A percentile compares a stretch with the other conserved stretches of the same genome.
phyloP scores from a whole-genome alignment of 768 basidiomycete genomes.

The Phanerochaete sordida region DNA sequence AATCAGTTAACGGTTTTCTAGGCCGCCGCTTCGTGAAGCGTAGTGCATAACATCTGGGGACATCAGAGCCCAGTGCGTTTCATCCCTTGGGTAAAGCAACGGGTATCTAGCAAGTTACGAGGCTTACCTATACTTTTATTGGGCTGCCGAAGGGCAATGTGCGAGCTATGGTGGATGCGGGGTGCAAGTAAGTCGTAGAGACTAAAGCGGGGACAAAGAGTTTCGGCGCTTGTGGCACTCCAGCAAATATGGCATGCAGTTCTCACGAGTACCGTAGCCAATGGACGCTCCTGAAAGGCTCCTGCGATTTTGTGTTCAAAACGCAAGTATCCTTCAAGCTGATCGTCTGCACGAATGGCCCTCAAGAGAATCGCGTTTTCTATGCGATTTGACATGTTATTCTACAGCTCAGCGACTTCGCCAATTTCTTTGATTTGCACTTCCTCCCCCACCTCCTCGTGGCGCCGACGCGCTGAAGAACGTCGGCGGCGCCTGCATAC shows the following conservation, averaged over 20 bases:
- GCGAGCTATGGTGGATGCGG: not conserved
- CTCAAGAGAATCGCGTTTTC: no score
- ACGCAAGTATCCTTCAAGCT: no score
- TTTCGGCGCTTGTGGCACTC: not conserved
- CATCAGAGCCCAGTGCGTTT: constrained; percentile 68
- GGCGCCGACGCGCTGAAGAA: not conserved
- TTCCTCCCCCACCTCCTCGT: not conserved
- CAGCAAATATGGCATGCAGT: not conserved
- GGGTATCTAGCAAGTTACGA: not conserved
- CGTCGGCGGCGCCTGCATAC: not conserved
- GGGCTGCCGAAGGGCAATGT: not conserved
- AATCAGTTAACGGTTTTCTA: constrained; percentile 65
- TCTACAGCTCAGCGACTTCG: not conserved
- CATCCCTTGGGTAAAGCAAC: constrained; percentile 35
- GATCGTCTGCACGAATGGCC: no score
- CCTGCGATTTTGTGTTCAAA: no score
- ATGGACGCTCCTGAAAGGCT: no score
- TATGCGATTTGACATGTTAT: no score
- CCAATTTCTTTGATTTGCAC: not conserved
- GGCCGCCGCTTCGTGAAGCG: constrained; percentile 50
- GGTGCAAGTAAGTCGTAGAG: not conserved
- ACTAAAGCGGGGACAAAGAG: not conserved
- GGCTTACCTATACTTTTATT: not conserved
- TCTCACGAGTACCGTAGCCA: no score
- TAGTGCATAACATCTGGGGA: constrained; percentile 49